phyloP scores from a whole-genome alignment of 441 rosid genomes.

The Populus hybrid region DNA sequence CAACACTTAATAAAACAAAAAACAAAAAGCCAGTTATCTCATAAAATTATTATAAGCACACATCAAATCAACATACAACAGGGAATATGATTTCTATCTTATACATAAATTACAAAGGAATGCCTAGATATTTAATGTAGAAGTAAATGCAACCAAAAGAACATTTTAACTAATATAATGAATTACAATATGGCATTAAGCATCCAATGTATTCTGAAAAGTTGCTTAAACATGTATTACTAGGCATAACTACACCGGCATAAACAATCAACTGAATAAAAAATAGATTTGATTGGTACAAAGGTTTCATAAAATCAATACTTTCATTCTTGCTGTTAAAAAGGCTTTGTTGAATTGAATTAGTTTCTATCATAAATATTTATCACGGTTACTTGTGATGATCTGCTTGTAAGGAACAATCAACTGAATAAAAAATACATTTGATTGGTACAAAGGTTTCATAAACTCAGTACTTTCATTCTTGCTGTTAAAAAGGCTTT shows the following conservation, averaged over 20 bases:
- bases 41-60: too few species aligned
- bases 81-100: background rate
- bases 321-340: background rate
- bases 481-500: background rate
- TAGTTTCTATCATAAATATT: background rate
- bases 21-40: background rate
- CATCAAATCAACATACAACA: background rate
- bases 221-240: background rate
- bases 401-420: too few species aligned
- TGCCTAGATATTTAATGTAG: background rate
- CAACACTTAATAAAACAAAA: background rate
- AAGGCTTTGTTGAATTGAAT: background rate
- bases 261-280: background rate
- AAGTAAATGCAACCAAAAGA: background rate
- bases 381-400: background rate
- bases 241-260: background rate
- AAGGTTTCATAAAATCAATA: background rate
- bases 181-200: background rate
- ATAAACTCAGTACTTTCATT: background rate
- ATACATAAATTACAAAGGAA: background rate
- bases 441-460: too few species aligned
- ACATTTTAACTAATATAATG: background rate
- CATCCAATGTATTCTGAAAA: background rate
- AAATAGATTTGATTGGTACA: background rate
- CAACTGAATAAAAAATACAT: too few species aligned